Percentiles rank a stretch among this genome's conserved stretches.
Evolutionary conservation across 2,329 filamentous ascomycete genomes (phyloP).

Genomic region (Grosmannia clavigera): DNA sequence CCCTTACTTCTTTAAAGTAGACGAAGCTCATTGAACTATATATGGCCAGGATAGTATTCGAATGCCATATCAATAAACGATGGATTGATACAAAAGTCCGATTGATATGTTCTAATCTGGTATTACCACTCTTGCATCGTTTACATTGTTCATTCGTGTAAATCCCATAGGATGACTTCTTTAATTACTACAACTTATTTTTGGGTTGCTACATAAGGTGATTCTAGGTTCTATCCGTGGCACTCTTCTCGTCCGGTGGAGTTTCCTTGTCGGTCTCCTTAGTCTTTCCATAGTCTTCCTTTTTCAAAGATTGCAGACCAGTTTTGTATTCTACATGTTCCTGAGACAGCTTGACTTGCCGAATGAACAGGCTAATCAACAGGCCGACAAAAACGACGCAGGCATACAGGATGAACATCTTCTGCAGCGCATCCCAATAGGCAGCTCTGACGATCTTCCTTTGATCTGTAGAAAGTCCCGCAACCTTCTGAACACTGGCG

Average conservation of each 20-base stretch:
- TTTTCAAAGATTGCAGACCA: constrained; percentile 24
- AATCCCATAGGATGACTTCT: too few relatives aligned
- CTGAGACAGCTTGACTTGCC: constrained; percentile 36
- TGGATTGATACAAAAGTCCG: too few relatives aligned
- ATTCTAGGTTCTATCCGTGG: not conserved
- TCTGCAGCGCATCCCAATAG: constrained; percentile 35
- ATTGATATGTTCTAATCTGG: too few relatives aligned
- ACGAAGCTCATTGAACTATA: too few relatives aligned
- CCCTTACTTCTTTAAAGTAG: not conserved
- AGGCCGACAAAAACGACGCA: constrained; percentile 34
- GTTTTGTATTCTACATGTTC: constrained; percentile 46
- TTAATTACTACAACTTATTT: too few relatives aligned
- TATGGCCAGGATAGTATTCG: too few relatives aligned
- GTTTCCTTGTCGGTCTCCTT: not conserved
- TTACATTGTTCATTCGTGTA: too few relatives aligned
- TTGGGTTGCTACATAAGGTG: too few relatives aligned
- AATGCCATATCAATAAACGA: too few relatives aligned
- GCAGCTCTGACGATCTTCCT: constrained; percentile 32
- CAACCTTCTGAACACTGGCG: constrained; percentile 27
- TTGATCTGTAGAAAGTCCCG: constrained; percentile 26
- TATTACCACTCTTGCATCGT: too few relatives aligned
- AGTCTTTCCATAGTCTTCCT: not conserved
- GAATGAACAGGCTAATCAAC: constrained; percentile 32
- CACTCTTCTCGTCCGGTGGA: not conserved
- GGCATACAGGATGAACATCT: constrained; percentile 46